phyloP scores from a whole-genome alignment of 2,329 filamentous ascomycete species.

The Cercospora sp. region DNA sequence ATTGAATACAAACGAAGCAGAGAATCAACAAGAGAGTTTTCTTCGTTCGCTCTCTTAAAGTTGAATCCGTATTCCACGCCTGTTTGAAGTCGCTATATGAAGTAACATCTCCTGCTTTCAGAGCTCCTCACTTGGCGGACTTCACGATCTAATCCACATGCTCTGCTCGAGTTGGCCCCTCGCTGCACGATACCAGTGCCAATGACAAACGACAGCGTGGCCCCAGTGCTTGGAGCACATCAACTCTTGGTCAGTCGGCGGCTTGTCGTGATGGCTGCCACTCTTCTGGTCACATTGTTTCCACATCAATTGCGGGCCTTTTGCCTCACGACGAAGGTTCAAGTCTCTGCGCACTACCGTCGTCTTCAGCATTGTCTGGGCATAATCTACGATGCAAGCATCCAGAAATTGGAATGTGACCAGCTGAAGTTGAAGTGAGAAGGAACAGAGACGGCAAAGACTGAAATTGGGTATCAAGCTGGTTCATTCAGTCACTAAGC shows the following conservation, averaged over 20 bases:
- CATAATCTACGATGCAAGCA: background rate
- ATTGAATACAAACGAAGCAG: background rate
- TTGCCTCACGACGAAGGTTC: too few relatives aligned
- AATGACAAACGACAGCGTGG: background rate
- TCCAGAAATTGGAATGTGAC: background rate
- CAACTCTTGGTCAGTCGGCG: too few relatives aligned
- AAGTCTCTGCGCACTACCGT: too few relatives aligned
- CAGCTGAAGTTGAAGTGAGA: background rate
- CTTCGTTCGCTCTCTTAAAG: background rate
- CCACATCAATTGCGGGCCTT: too few relatives aligned
- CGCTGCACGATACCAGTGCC: background rate
- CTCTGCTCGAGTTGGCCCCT: background rate
- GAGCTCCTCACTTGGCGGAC: background rate
- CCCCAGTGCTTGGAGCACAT: too few relatives aligned
- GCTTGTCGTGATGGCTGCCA: too few relatives aligned
- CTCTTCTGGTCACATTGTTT: too few relatives aligned
- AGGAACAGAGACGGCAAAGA: constrained; percentile 7
- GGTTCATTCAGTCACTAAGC: constrained; percentile 27
- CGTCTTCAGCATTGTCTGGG: background rate
- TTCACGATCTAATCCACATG: background rate
- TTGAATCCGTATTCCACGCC: background rate
- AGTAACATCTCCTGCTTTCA: background rate
- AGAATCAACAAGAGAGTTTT: too few relatives aligned
- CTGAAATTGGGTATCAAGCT: constrained; percentile 29
- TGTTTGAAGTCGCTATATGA: background rate